These are phyloP conservation scores for Cyberlindnera euphorbiae DNA, from an alignment of 805 yeast species.

Conservation along the genomic window DNA sequence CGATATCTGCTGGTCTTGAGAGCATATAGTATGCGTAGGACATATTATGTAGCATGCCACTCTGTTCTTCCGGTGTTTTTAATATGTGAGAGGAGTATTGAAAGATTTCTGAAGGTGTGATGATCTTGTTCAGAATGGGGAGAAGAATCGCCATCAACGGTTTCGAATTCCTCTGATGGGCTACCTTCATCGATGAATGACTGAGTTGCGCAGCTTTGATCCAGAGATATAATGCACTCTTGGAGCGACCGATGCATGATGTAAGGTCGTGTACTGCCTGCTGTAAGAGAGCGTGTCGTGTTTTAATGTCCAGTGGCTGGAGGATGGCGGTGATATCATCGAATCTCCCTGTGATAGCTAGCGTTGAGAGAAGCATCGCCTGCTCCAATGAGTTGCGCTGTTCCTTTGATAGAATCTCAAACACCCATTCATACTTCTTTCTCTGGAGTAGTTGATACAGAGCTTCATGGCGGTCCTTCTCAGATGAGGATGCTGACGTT, in stretches of 20 bases:
- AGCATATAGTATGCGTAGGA: conserved; percentile 12
- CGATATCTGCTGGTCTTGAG: conserved; percentile 1
- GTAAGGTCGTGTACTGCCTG: conserved; percentile 4
- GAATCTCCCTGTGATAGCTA: background rate
- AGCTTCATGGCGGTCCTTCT: conserved; percentile 5
- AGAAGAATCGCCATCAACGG: conserved; percentile 1
- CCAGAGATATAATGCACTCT: conserved; percentile 11
- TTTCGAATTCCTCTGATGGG: conserved; percentile 8
- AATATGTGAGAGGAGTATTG: conserved; percentile 1
- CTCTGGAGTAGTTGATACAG: conserved; percentile 7
- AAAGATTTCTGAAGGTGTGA: background rate
- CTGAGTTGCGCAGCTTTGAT: background rate
- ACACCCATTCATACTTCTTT: conserved; percentile 12
- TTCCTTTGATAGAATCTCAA: conserved; percentile 3
- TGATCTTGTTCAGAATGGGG: conserved; percentile 3
- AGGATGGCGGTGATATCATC: background rate
- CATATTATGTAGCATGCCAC: conserved; percentile 1
- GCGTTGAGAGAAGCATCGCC: background rate
- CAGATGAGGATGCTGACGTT: too few species aligned
- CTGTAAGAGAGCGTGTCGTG: background rate
- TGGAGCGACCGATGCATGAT: background rate
- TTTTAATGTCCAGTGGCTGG: background rate
- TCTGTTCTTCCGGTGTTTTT: background rate
- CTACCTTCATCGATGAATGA: conserved; percentile 8
- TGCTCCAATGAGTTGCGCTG: background rate